These are phyloP conservation scores for Chionographis japonica DNA, from an alignment of 106 monocot genomes.

Conservation along the genomic window DNA sequence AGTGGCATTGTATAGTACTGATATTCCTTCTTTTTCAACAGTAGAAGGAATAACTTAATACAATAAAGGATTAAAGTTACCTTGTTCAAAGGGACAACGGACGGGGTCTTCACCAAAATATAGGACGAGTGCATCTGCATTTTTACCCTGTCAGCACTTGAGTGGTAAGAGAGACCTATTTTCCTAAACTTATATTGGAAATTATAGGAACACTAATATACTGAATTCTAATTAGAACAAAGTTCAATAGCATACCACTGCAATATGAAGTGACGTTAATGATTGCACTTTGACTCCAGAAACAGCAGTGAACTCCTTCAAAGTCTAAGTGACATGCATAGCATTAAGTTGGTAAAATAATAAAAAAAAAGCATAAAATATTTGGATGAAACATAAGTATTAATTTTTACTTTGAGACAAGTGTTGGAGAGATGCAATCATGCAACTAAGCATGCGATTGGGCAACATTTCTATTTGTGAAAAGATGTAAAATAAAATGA, in stretches of 20 bases:
- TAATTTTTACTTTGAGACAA: no score
- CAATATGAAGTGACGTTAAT: constrained; percentile 42
- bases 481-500: no score
- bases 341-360: no score
- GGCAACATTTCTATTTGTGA: no score
- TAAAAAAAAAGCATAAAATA: no score
- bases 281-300: constrained; percentile 58
- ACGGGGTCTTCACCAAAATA: constrained; percentile 94
- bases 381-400: no score
- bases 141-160: constrained; percentile 51
- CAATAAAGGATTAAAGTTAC: constrained; percentile 21
- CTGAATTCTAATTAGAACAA: not conserved
- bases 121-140: constrained; percentile 57
- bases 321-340: constrained; percentile 36
- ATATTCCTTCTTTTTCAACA: not conserved
- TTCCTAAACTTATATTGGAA: not conserved
- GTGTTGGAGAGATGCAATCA: no score
- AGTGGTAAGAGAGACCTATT: constrained; percentile 3
- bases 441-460: no score
- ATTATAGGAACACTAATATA: not conserved
- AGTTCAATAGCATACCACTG: constrained; percentile 46
- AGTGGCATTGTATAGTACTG: no score
- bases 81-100: constrained; percentile 81
- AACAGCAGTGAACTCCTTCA: constrained; percentile 57
- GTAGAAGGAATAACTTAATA: not conserved